phyloP scores from a whole-genome alignment of 2,329 filamentous ascomycete genomes.

The Verticillium longisporum region DNA sequence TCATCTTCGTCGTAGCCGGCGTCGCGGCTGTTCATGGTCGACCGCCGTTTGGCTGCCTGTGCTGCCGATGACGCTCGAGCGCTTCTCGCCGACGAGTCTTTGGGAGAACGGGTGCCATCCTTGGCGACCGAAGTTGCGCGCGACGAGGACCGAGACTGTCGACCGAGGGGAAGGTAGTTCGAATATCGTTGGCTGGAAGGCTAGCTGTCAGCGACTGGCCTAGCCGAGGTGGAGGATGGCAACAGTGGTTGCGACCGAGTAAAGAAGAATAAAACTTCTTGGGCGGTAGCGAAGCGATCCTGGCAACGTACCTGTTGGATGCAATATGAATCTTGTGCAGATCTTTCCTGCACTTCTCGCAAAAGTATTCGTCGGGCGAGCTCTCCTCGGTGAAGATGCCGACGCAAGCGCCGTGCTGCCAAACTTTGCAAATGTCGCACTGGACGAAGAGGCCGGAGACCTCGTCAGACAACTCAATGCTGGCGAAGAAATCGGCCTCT shows the following conservation, averaged over 20 bases:
- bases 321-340: conserved; percentile 78
- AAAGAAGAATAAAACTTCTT: conserved; percentile 6
- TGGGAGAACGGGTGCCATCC: conserved; percentile 49
- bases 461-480: conserved; percentile 68
- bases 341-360: conserved; percentile 88
- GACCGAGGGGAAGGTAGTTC: conserved; percentile 55
- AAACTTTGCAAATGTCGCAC: conserved; percentile 96
- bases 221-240: neutral
- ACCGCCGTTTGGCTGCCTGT: conserved; percentile 72
- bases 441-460: conserved; percentile 94
- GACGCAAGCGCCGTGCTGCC: conserved; percentile 97
- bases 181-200: conserved; percentile 55
- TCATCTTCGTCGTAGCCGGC: conserved; percentile 95
- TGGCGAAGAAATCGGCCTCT: conserved; percentile 49
- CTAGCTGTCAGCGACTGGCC: conserved; percentile 1
- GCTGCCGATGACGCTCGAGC: conserved; percentile 43
- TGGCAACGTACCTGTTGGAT: conserved; percentile 69
- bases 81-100: conserved; percentile 47
- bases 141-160: conserved; percentile 48
- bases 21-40: conserved; percentile 95
- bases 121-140: conserved; percentile 61
- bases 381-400: conserved; percentile 92
- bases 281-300: conserved; percentile 2
- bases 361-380: conserved; percentile 96
- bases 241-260: neutral